Conservation (phyloP, 371 early-diverging fungal species). For the Basidiobolus meristosporus region DNA sequence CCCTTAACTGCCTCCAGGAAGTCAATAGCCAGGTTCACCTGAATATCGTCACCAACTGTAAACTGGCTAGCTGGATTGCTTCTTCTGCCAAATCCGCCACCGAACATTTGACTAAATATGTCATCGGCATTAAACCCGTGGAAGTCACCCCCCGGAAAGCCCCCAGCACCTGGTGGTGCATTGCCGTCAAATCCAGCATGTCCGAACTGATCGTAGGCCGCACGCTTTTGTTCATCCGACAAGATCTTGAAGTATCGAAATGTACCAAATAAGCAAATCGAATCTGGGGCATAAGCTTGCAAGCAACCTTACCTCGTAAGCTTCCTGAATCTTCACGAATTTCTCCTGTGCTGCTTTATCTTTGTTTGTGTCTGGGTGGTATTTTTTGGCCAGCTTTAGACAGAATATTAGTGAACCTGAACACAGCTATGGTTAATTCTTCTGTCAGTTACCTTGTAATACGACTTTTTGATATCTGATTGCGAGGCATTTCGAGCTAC, state of each 20-base stretch:
- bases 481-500: constrained; percentile 53
- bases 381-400: constrained; percentile 76
- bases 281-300: not conserved
- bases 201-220: constrained; percentile 82
- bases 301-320: constrained; percentile 50
- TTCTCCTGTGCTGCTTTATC: constrained; percentile 72
- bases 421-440: not conserved
- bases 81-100: constrained; percentile 31
- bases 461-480: constrained; percentile 85
- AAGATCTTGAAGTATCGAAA: constrained; percentile 24
- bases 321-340: constrained; percentile 89
- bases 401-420: not conserved
- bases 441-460: constrained; percentile 41
- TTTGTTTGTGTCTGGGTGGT: constrained; percentile 93
- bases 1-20: constrained; percentile 88
- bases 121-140: constrained; percentile 38
- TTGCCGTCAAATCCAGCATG: constrained; percentile 31
- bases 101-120: constrained; percentile 50
- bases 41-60: constrained; percentile 14
- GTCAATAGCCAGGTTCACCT: constrained; percentile 27
- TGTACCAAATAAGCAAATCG: not conserved
- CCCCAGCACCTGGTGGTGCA: constrained; percentile 35
- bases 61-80: constrained; percentile 8
- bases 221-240: constrained; percentile 75
- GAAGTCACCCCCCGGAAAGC: constrained; percentile 20